Conservation (phyloP, 148 eudicot genomes). For the Dysphania ambrosioides region DNA sequence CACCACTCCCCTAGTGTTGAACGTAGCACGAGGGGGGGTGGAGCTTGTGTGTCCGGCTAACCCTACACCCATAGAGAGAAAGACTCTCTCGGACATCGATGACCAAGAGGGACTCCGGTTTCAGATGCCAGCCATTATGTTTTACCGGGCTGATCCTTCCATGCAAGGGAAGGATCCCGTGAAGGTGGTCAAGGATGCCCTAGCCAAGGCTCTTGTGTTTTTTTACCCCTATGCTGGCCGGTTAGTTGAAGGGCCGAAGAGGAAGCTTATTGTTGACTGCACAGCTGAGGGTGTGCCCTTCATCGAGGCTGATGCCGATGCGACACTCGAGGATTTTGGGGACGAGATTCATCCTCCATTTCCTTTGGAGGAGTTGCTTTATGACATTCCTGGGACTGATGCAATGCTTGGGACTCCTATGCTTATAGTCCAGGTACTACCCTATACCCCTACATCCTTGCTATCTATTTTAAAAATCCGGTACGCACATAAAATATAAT, state of each 20-base stretch:
- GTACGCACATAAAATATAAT: too few species aligned
- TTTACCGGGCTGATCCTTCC: slow-evolving; percentile 19
- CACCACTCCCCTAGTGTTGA: slow-evolving; percentile 6
- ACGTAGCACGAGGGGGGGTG: slow-evolving; percentile 13
- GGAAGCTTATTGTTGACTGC: slow-evolving; percentile 26
- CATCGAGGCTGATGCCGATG: slow-evolving; percentile 24
- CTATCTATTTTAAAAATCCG: too few species aligned
- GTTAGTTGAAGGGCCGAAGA: slow-evolving; percentile 11
- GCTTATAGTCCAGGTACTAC: slow-evolving; percentile 27
- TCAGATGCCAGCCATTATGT: slow-evolving; percentile 27
- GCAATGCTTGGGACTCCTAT: slow-evolving; percentile 26
- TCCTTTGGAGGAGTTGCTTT: slow-evolving; percentile 24
- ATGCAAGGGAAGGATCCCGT: slow-evolving; percentile 22
- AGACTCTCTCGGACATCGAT: slow-evolving; percentile 28
- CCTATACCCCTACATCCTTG: background rate
- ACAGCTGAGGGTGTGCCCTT: slow-evolving; percentile 22
- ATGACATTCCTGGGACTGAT: slow-evolving; percentile 26
- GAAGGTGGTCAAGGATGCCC: slow-evolving; percentile 24
- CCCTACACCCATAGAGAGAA: slow-evolving; percentile 22
- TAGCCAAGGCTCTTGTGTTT: slow-evolving; percentile 27
- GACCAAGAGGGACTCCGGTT: slow-evolving; percentile 30
- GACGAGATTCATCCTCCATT: slow-evolving; percentile 30
- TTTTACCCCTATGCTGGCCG: slow-evolving; percentile 31
- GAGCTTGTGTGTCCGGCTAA: slow-evolving; percentile 21
- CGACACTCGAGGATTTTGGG: slow-evolving; percentile 25